phyloP scores from a whole-genome alignment of 2,329 filamentous ascomycete species.

The Ceratocystis variospora region DNA sequence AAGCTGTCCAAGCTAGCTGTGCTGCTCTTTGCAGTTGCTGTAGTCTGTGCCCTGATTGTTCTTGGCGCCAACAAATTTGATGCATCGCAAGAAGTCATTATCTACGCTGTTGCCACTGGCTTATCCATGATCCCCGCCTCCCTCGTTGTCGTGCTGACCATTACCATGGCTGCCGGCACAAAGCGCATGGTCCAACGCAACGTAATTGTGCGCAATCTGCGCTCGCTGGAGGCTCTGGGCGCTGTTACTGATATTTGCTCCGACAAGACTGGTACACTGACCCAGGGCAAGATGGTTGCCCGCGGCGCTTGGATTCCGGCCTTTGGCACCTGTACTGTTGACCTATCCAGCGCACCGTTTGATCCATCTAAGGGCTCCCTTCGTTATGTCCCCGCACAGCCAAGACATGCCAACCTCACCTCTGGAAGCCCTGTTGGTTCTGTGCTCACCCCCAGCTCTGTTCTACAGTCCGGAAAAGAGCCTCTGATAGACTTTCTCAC shows the following conservation, averaged over 20 bases:
- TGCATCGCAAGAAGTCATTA: conserved; percentile 45
- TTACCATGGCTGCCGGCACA: conserved; percentile 43
- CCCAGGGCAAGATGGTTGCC: conserved; percentile 50
- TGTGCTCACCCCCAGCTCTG: conserved; percentile 23
- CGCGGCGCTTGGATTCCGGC: conserved; percentile 45
- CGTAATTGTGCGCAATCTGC: conserved; percentile 40
- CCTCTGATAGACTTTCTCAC: conserved; percentile 41
- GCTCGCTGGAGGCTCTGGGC: conserved; percentile 44
- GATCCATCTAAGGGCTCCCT: conserved; percentile 42
- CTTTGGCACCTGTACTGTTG: conserved; percentile 43
- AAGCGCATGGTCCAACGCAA: conserved; percentile 40
- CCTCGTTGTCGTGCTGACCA: conserved; percentile 40
- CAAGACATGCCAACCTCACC: conserved; percentile 30
- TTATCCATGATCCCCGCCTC: conserved; percentile 40
- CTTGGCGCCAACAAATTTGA: conserved; percentile 48
- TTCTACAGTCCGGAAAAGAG: conserved; percentile 29
- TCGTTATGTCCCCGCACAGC: conserved; percentile 28
- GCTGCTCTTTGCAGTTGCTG: conserved; percentile 50
- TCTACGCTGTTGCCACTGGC: conserved; percentile 35
- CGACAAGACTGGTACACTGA: conserved; percentile 46
- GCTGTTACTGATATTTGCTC: conserved; percentile 45
- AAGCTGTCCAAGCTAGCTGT: conserved; percentile 56
- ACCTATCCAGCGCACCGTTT: conserved; percentile 40
- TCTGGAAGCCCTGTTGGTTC: conserved; percentile 23
- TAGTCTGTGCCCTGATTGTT: conserved; percentile 56